Evolutionary conservation across 768 basidiomycete genomes (phyloP), one percentile per base, ranked within the genome.

Genomic region (Leucocoprinus birnbaumii): DNA sequence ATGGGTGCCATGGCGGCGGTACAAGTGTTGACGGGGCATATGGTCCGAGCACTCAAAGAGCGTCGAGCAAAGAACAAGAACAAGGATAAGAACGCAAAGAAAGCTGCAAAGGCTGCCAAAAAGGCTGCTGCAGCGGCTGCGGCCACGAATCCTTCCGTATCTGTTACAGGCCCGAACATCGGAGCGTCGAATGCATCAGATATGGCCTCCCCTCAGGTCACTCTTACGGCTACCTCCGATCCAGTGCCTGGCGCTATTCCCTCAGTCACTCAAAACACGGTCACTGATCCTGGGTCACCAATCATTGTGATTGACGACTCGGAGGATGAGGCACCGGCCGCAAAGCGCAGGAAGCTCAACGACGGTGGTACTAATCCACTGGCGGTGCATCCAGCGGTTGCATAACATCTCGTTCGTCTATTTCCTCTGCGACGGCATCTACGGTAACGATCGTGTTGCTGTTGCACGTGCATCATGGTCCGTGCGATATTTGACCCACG

Each of bases 11-110:
- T 87, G 65, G 85, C 87, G 60, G 92, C 94, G 5, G 71, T 96
- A 49, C 81, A 83, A 60, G 85, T 92, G 19, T 73, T 96, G 53
- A 92, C 93, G 58, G 84, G 81, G 2, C 89, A 94, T 62, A 91
- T 95, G 66, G 89, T 93, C 41, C 81, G 87, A 51, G 89, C 86
- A 57, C 71, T 94, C 65, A 95, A 94, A 70, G 89, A 93, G 67
- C 80, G 75, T 59, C 66, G 78, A 60, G 77, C 79, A 48, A 77
- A 77, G 62, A 73, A 70, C 53, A 65, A 74, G 63, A 69, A 70
- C 55, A 72, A 73, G 61, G 78, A 75, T 22, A 65, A 75, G 72
- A 55, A 16, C 62, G 67, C 53, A 64, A 59, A 61, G 68, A 63
- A 61, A 65, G 64, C 44, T 63, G 59, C 22, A 57, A 61, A 54